A percentile compares a stretch with the other conserved stretches of the same genome.
phyloP scores from a whole-genome alignment of 768 basidiomycete species.

The Termitomyces heimii region DNA sequence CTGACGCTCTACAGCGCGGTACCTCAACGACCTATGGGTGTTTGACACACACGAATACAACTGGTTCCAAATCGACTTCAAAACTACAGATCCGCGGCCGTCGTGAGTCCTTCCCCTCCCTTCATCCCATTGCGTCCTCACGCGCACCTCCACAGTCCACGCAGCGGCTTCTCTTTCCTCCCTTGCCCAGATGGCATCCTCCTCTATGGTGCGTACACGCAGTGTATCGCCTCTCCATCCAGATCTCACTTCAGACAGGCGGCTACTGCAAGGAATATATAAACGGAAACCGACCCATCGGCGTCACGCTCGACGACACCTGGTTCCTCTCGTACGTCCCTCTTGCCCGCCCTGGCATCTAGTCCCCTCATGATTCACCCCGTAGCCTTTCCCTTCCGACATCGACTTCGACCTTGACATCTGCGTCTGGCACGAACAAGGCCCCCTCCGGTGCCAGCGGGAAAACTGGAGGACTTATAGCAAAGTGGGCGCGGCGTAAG shows the following conservation, averaged over 20 bases:
- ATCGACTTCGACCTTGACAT: no score
- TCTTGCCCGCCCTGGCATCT: neutral
- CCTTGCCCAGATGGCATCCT: neutral
- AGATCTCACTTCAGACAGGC: neutral
- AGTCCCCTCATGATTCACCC: neutral
- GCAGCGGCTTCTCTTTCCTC: neutral
- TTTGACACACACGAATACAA: neutral
- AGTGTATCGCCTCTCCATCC: neutral
- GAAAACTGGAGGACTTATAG: neutral
- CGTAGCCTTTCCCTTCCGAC: neutral
- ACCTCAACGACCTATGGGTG: conserved; percentile 47
- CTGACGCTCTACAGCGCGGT: neutral
- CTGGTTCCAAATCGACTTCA: conserved; percentile 48
- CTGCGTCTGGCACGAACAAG: no score
- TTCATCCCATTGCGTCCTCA: neutral
- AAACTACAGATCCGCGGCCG: neutral
- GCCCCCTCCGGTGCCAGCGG: neutral
- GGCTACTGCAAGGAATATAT: conserved; percentile 56
- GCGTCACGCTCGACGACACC: neutral
- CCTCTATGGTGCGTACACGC: neutral
- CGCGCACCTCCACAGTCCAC: neutral
- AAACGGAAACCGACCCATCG: neutral
- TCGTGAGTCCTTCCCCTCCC: neutral
- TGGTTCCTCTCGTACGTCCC: neutral
- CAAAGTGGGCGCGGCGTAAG: neutral